Percentiles rank a stretch among this genome's conserved stretches.
Conservation (phyloP, 129 eudicot species). For the Helianthus tuberosus region DNA sequence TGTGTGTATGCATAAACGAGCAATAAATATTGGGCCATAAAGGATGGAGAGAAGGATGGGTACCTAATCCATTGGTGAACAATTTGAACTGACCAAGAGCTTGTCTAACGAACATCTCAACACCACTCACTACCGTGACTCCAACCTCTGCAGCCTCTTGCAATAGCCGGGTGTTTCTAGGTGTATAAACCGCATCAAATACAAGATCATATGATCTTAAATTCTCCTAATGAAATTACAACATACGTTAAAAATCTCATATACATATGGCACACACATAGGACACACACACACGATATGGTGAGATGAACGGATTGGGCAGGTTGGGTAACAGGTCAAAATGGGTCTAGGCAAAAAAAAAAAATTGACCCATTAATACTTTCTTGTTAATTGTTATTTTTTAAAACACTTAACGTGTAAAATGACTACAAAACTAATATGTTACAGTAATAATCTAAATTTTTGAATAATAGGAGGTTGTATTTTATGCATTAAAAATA, state of each 20-base stretch:
- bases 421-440: neutral
- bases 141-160: conserved; percentile 79
- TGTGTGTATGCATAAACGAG: neutral
- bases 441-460: neutral
- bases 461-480: neutral
- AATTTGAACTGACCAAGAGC: conserved; percentile 78
- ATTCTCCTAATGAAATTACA: conserved; percentile 43
- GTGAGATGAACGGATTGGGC: neutral
- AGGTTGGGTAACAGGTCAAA: neutral
- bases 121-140: conserved; percentile 76
- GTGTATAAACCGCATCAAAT: conserved; percentile 91
- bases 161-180: conserved; percentile 74
- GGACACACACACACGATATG: neutral
- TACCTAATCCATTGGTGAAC: conserved; percentile 89
- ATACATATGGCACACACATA: neutral
- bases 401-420: neutral
- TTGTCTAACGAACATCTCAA: conserved; percentile 87
- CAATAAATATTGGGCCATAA: neutral
- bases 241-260: conserved; percentile 15
- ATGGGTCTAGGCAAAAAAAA: too few relatives aligned
- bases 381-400: neutral
- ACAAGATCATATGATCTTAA: conserved; percentile 69
- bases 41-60: neutral
- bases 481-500: neutral
- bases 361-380: neutral